Evolutionary conservation across 1,284 basidiomycete genomes (phyloP), one percentile per base, ranked within the genome.

Genomic region (Cryptococcus sp.): DNA sequence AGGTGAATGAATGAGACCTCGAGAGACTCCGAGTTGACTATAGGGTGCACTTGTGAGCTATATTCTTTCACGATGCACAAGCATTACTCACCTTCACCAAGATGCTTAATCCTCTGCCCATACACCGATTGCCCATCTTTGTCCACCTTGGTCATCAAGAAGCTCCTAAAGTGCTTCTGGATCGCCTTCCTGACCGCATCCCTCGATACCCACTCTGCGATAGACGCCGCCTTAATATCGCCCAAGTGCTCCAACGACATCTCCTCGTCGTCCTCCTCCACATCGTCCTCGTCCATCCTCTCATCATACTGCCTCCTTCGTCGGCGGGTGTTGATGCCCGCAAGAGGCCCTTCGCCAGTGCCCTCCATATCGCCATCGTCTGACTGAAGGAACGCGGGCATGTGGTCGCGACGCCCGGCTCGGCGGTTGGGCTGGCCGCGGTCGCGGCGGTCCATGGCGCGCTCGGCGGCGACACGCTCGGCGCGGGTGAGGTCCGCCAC

Each of bases 1-100:
- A 98, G 84, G 71, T 99, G 92, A 18, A 91, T 82, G 77, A 94
- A 98, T 0, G 93, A 97, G 18, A 98, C 88, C 76, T 98, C 95
- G 57, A 99, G 85, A 2, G 94, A 97, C 78, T 98, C 96, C 36
- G 92, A 86, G 78, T 99, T 98, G 72, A 87, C 92, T 95, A 61
- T 5, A 52, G 28, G 9, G 28, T 9, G 9, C 28, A 28, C 2
- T 37, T 12, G 35, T 36, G 44, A 53, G 52, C 21, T 18, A 36
- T 16, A 38, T n/a, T 35, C 3, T 18, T 18, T 35, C 37, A 50
- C 9, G 24, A 23, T 38, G 55, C 28, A 49, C 39, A 37, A 37
- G 15, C 33, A 52, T 43, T 1, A 80, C 88, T 68, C 69, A 94
- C 92, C 87, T 84, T 98, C 95, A 77, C 96, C 96, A 42, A 98